Conservation (phyloP, 1,284 basidiomycete species). For the Ustilago bromivora region DNA sequence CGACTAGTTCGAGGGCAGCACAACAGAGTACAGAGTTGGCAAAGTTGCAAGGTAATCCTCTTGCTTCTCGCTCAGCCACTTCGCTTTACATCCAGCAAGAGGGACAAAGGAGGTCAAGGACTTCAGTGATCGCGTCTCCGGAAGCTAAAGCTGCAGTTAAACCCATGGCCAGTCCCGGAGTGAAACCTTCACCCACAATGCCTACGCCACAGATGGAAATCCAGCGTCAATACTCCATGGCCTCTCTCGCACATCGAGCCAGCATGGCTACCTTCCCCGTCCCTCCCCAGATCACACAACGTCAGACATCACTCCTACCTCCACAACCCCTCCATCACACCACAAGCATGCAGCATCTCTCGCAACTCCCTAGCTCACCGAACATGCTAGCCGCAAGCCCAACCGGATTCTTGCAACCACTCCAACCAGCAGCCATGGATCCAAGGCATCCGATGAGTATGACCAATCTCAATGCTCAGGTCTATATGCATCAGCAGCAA, state of each 20-base stretch:
- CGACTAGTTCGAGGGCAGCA: constrained; percentile 11
- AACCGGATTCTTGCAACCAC: not conserved
- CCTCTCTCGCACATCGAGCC: constrained; percentile 17
- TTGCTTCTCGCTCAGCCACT: constrained; percentile 16
- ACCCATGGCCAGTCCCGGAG: constrained; percentile 10
- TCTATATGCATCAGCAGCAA: constrained; percentile 30
- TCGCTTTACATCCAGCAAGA: constrained; percentile 25
- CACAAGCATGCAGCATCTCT: constrained; percentile 31
- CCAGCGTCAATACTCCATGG: constrained; percentile 34
- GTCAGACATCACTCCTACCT: constrained; percentile 29
- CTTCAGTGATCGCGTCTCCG: constrained; percentile 9
- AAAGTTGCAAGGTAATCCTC: constrained; percentile 25
- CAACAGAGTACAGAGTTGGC: constrained; percentile 22
- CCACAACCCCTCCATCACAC: constrained; percentile 11
- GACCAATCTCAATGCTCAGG: constrained; percentile 43
- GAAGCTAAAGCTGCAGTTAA: not conserved
- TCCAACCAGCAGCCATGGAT: constrained; percentile 6
- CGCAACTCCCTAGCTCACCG: constrained; percentile 6
- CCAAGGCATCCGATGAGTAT: constrained; percentile 41
- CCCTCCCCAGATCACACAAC: constrained; percentile 27
- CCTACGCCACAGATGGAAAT: constrained; percentile 21
- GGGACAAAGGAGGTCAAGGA: constrained; percentile 31
- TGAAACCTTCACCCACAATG: constrained; percentile 7
- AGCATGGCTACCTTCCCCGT: constrained; percentile 24
- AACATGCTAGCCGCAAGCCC: constrained; percentile 21